Percentiles rank a stretch among this genome's conserved stretches.
phyloP scores from a whole-genome alignment of 2,329 filamentous ascomycete species.

The Huntiella bhutanensis region DNA sequence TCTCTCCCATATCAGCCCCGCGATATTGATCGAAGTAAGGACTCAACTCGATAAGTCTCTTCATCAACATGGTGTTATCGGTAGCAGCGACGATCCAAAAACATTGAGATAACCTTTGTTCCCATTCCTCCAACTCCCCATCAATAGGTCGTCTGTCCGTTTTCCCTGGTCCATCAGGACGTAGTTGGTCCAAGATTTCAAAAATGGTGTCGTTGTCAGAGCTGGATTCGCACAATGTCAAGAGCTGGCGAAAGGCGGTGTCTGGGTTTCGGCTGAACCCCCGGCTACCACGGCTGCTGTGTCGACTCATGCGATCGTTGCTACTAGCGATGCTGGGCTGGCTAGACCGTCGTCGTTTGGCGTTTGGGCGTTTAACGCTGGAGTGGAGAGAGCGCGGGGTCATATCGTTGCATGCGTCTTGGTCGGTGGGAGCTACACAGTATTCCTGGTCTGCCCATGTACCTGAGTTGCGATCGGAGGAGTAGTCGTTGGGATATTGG shows the following conservation, averaged over 20 bases:
- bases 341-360: not conserved
- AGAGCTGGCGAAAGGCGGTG: constrained; percentile 1
- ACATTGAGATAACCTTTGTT: not conserved
- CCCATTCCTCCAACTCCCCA: not conserved
- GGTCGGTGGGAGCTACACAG: no score
- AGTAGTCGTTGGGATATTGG: no score
- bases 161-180: no score
- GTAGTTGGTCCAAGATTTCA: not conserved
- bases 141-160: no score
- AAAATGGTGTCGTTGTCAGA: constrained; percentile 12
- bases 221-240: constrained; percentile 11
- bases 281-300: not conserved
- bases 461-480: not conserved
- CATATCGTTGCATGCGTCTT: not conserved
- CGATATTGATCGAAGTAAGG: constrained; percentile 1
- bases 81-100: constrained; percentile 4
- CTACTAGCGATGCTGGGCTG: constrained; percentile 1
- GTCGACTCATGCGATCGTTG: not conserved
- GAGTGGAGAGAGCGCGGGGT: not conserved
- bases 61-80: constrained; percentile 9
- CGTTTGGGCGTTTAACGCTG: not conserved
- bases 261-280: constrained; percentile 3
- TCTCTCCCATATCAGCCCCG: constrained; percentile 2
- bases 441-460: not conserved
- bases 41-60: not conserved